Evolutionary conservation across 345 rosid species (phyloP).

Genomic region (Salix caprea): DNA sequence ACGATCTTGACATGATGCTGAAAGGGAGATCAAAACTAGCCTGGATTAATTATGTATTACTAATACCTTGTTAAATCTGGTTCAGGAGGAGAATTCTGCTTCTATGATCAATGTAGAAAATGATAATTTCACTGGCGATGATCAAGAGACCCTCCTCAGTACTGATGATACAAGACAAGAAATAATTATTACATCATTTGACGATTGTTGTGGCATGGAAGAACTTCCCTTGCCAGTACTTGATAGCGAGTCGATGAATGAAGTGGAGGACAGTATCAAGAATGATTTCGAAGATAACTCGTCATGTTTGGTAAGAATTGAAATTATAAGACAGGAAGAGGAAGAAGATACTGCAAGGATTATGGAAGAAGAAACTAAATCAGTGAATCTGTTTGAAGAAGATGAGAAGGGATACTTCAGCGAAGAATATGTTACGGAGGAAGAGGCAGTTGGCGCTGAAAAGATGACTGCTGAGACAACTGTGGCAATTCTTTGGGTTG

Average conservation of each 20-base stretch:
- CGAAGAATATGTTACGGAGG: neutral
- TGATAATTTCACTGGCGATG: conserved; percentile 1
- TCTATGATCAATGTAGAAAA: conserved; percentile 1
- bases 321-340: neutral
- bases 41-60: neutral
- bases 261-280: neutral
- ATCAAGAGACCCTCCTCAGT: conserved; percentile 10
- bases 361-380: conserved; percentile 7
- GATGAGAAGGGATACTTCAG: neutral
- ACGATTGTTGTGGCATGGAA: conserved; percentile 10
- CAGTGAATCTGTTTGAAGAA: conserved; percentile 1
- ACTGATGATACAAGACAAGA: conserved; percentile 18
- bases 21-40: neutral
- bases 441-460: conserved; percentile 1
- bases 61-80: conserved; percentile 10
- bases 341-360: neutral
- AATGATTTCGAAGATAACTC: neutral
- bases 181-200: neutral
- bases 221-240: conserved; percentile 5
- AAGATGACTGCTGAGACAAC: neutral
- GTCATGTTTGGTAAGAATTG: neutral
- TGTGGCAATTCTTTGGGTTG: conserved; percentile 2
- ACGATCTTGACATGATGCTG: neutral
- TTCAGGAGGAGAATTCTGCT: conserved; percentile 29
- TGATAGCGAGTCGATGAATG: conserved; percentile 2